Evolutionary conservation across 805 yeast genomes (phyloP).

Genomic region (Tanozyma kutaoensis): DNA sequence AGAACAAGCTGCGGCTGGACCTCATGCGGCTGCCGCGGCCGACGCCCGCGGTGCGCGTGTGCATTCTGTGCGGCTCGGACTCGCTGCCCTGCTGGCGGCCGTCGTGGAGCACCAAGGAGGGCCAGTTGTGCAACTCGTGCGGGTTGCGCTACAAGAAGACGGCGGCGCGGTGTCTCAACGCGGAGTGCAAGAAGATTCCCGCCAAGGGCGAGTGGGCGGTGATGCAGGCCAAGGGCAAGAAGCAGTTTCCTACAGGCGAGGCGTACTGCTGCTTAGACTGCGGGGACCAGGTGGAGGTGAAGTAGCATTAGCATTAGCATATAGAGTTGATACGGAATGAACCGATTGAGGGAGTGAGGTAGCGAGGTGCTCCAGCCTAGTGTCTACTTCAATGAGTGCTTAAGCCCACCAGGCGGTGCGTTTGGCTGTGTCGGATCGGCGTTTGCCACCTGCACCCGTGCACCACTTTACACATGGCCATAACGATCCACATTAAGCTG

Average conservation of each 20-base stretch:
- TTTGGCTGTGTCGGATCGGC: too few species aligned
- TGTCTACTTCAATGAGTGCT: too few species aligned
- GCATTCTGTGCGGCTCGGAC: conserved; percentile 82
- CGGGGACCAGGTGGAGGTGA: conserved; percentile 28
- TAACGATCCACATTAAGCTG: conserved; percentile 23
- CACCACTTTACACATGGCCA: too few species aligned
- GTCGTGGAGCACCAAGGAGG: conserved; percentile 80
- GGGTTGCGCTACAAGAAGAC: conserved; percentile 92
- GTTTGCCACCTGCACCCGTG: too few species aligned
- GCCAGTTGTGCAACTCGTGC: conserved; percentile 95
- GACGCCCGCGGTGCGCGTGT: conserved; percentile 33
- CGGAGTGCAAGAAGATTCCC: conserved; percentile 74
- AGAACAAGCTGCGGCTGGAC: conserved; percentile 16
- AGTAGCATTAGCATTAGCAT: too few species aligned
- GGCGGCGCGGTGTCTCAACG: conserved; percentile 75
- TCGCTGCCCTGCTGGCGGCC: conserved; percentile 99
- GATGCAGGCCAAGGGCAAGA: conserved; percentile 61
- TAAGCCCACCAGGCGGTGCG: too few species aligned
- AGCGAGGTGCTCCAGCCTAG: too few species aligned
- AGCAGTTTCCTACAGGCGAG: conserved; percentile 24
- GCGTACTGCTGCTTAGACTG: conserved; percentile 30
- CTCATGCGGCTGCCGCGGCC: conserved; percentile 19
- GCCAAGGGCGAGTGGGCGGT: conserved; percentile 92
- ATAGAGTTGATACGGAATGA: too few species aligned
- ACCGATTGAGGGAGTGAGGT: too few species aligned